These are phyloP conservation scores for Globisporangium yorkense DNA, from an alignment of 352 stramenopile species.

Conservation along the genomic window DNA sequence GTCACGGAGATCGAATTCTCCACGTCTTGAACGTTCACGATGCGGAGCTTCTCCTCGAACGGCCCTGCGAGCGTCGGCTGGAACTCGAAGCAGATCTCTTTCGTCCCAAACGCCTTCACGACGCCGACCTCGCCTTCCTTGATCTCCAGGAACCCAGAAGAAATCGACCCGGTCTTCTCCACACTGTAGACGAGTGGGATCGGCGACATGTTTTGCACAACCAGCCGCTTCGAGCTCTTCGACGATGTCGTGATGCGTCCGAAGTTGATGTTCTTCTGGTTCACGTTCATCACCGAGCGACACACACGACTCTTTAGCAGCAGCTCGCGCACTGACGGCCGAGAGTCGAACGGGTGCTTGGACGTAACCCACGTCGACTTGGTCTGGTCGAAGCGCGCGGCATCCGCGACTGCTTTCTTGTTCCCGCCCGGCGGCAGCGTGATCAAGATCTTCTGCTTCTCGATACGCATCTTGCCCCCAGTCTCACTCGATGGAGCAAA, in stretches of 20 bases:
- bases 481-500: conserved; percentile 28
- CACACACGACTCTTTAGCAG: conserved; percentile 82
- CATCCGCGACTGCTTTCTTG: conserved; percentile 71
- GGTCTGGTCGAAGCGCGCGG: conserved; percentile 44
- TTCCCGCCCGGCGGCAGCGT: conserved; percentile 80
- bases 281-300: conserved; percentile 86
- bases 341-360: conserved; percentile 79
- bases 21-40: conserved; percentile 86
- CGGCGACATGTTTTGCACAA: conserved; percentile 86
- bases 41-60: conserved; percentile 88
- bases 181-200: conserved; percentile 83
- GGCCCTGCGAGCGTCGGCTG: conserved; percentile 77
- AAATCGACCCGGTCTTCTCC: conserved; percentile 89
- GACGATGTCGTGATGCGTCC: conserved; percentile 79
- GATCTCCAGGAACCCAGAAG: conserved; percentile 84
- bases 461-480: conserved; percentile 57
- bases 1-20: conserved; percentile 85
- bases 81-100: conserved; percentile 89
- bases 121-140: conserved; percentile 85
- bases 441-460: conserved; percentile 88
- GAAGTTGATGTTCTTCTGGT: conserved; percentile 92
- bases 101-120: conserved; percentile 83
- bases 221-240: conserved; percentile 80
- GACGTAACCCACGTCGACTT: conserved; percentile 60
- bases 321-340: conserved; percentile 73